phyloP scores from a whole-genome alignment of 2,329 filamentous ascomycete genomes.

The Phaeomoniella chlamydospora region DNA sequence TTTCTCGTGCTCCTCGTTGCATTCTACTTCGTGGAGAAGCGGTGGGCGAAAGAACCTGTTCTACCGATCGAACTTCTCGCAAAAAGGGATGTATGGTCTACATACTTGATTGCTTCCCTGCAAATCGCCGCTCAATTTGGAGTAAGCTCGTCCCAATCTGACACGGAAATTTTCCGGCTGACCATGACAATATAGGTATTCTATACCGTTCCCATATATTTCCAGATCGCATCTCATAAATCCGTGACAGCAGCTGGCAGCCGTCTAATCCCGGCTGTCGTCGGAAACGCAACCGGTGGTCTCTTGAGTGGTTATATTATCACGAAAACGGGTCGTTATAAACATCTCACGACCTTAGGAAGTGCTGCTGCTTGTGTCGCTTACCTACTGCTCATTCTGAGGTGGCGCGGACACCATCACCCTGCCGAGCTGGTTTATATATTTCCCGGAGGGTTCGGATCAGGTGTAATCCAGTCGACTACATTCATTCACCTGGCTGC shows the following conservation, averaged over 20 bases:
- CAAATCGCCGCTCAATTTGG: conserved; percentile 45
- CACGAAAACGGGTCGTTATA: conserved; percentile 47
- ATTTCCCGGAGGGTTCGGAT: conserved; percentile 39
- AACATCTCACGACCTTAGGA: conserved; percentile 35
- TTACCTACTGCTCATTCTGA: conserved; percentile 37
- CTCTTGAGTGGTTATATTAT: conserved; percentile 45
- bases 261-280: conserved; percentile 52
- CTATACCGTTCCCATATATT: conserved; percentile 55
- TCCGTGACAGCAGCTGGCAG: conserved; percentile 44
- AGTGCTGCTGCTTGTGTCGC: conserved; percentile 33
- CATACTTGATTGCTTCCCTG: conserved; percentile 36
- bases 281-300: conserved; percentile 50
- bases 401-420: conserved; percentile 46
- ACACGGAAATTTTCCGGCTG: no score
- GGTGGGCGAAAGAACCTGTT: conserved; percentile 19
- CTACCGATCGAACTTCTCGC: conserved; percentile 20
- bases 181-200: no score
- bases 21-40: conserved; percentile 18
- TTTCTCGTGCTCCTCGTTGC: no score
- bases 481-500: conserved; percentile 36
- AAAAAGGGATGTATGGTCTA: conserved; percentile 36
- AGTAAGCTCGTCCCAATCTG: no score
- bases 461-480: conserved; percentile 29
- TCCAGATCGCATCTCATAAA: conserved; percentile 45
- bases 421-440: conserved; percentile 45